Evolutionary conservation across 169 alveolate species (phyloP), one percentile per base, ranked within the genome.

Genomic region (Babesia divergens): DNA sequence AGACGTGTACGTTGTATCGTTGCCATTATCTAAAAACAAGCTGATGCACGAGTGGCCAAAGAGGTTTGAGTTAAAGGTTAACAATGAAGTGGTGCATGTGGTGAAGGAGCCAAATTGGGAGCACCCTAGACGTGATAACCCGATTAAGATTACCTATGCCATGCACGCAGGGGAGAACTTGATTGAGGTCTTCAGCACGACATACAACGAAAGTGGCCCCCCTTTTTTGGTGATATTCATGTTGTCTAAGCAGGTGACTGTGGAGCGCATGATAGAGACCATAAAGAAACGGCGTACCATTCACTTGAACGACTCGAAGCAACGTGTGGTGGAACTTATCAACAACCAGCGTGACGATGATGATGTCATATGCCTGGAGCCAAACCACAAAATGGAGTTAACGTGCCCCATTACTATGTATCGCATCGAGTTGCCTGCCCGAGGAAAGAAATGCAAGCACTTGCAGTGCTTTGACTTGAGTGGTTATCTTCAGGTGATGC

Each of bases 401-500:
- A 51, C 47, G 40, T 91, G 95, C 55, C 95, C 95, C 3, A 84
- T 91, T 34, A 86, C 94, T 22, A 74, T 91, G 76, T 89, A 84
- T 46, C 83, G 94, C 52, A 94, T 95, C 24, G 90, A 84, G 32
- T 56, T 91, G 26, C 98, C 98, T 0, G 91, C 94, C 55, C 82
- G 98, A 49, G 98, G 98, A 32, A 55, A 79, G 20, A 64, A 58
- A 37, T 95, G 98, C 85, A 54, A 54, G 43, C 98, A 95, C 70
- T 82, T 95, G 18, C 96, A 95, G 84, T 94, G 98, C 67, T 95
- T 90, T 80, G 97, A 94, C 81, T 71, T 95, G 64, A 75, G 72
- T 42, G 93, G 96, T 9, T 95, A 80, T 77, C 84, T 95, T 50
- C 84, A 87, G 65, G 92, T 95, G 42, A 92, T 94, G 38, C 86